phyloP scores from a whole-genome alignment of 2,329 filamentous ascomycete genomes.

The Penicillium sp. region DNA sequence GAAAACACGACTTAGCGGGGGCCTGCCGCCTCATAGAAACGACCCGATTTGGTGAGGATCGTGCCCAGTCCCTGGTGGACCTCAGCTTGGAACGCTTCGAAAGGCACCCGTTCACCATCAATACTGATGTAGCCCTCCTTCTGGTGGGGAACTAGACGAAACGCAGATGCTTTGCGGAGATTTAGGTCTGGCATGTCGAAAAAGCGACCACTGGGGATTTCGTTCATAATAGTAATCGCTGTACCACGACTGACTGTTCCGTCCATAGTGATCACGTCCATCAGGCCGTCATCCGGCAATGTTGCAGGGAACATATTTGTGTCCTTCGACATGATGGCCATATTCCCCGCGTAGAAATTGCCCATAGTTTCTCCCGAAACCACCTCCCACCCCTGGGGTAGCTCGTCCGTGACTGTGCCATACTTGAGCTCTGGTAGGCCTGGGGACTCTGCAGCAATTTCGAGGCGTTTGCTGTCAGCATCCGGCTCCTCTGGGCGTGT shows the following conservation, averaged over 20 bases:
- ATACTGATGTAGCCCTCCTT: conserved; percentile 85
- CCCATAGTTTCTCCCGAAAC: conserved; percentile 74
- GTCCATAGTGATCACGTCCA: conserved; percentile 80
- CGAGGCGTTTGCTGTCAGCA: conserved; percentile 22
- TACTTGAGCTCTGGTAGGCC: conserved; percentile 73
- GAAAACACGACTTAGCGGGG: conserved; percentile 23
- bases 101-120: conserved; percentile 84
- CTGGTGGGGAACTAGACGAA: conserved; percentile 75
- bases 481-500: conserved; percentile 37
- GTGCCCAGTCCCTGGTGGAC: conserved; percentile 79
- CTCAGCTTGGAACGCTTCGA: conserved; percentile 88
- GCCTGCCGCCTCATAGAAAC: conserved; percentile 65
- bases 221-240: conserved; percentile 67
- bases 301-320: conserved; percentile 80
- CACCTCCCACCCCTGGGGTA: conserved; percentile 76
- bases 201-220: conserved; percentile 70
- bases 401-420: conserved; percentile 73
- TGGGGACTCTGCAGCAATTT: conserved; percentile 45
- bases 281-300: conserved; percentile 76
- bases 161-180: conserved; percentile 84
- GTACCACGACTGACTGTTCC: conserved; percentile 69
- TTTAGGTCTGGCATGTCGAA: conserved; percentile 76
- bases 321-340: conserved; percentile 86
- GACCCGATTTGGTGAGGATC: conserved; percentile 73
- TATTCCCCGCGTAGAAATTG: conserved; percentile 93